Evolutionary conservation across 352 stramenopile genomes (phyloP).

Genomic region (Lagenidium giganteum): DNA sequence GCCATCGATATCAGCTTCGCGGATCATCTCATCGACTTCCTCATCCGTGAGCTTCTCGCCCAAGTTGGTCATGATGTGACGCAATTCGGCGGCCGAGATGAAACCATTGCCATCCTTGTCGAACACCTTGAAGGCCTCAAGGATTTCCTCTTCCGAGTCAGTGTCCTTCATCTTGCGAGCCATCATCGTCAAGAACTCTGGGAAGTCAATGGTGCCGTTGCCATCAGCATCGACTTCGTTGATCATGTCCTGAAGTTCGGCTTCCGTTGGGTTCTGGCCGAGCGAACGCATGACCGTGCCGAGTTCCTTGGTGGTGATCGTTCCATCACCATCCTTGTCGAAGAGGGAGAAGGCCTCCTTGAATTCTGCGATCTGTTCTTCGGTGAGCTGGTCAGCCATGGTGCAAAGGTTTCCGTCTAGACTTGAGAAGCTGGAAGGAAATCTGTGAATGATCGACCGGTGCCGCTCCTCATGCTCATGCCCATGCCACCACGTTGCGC

Average conservation of each 20-base stretch:
- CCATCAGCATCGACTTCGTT: slow-evolving; percentile 99
- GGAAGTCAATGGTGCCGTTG: slow-evolving; percentile 99
- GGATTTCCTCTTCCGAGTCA: slow-evolving; percentile 98
- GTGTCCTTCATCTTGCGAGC: slow-evolving; percentile 99
- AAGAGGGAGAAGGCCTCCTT: slow-evolving; percentile 99
- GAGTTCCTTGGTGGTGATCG: slow-evolving; percentile 99
- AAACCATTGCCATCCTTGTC: slow-evolving; percentile 99
- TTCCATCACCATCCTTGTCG: slow-evolving; percentile 98
- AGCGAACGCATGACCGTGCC: slow-evolving; percentile 98
- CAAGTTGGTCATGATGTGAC: slow-evolving; percentile 99
- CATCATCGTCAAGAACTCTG: slow-evolving; percentile 99
- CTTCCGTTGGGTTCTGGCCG: slow-evolving; percentile 97
- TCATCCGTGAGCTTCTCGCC: slow-evolving; percentile 98
- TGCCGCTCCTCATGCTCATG: not conserved
- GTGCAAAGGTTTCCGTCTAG: slow-evolving; percentile 23
- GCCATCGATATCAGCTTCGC: slow-evolving; percentile 97
- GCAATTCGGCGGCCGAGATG: slow-evolving; percentile 97
- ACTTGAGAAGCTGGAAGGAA: slow-evolving; percentile 36
- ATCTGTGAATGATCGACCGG: slow-evolving; percentile 52
- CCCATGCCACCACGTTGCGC: not conserved
- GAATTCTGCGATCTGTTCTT: slow-evolving; percentile 99
- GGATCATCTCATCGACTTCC: slow-evolving; percentile 99
- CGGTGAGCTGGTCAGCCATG: slow-evolving; percentile 88
- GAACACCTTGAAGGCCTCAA: slow-evolving; percentile 98
- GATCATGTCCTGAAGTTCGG: slow-evolving; percentile 99